Percentiles rank a stretch among this genome's conserved stretches.
These are phyloP conservation scores for Lobosporangium transversale DNA, from an alignment of 192 early-diverging fungal species.

Conservation along the genomic window DNA sequence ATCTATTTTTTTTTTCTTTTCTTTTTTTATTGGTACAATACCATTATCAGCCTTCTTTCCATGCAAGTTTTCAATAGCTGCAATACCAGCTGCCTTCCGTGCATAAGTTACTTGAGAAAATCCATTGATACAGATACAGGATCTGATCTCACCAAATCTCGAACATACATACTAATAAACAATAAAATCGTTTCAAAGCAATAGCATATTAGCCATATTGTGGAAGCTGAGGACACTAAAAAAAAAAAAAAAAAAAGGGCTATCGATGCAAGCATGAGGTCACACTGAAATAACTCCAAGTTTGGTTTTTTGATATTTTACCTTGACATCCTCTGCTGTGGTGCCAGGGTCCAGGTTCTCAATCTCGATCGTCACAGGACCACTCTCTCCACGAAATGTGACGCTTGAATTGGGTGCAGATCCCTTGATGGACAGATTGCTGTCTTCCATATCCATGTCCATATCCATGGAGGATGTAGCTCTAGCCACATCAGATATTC, in stretches of 20 bases:
- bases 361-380: slow-evolving; percentile 58
- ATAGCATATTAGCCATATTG: too few species aligned
- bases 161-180: slow-evolving; percentile 47
- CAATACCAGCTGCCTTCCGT: slow-evolving; percentile 52
- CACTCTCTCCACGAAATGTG: slow-evolving; percentile 58
- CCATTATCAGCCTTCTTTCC: slow-evolving; percentile 61
- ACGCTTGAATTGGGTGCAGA: slow-evolving; percentile 35
- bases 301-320: too few species aligned
- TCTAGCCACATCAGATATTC: neutral
- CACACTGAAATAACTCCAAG: too few species aligned
- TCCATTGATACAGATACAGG: slow-evolving; percentile 51
- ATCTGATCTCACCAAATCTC: slow-evolving; percentile 52
- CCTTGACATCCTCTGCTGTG: slow-evolving; percentile 63
- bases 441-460: slow-evolving; percentile 34
- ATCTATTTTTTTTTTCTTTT: too few species aligned
- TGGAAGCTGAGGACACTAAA: too few species aligned
- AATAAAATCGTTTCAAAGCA: too few species aligned
- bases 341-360: slow-evolving; percentile 59
- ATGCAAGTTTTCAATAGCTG: slow-evolving; percentile 57
- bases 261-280: too few species aligned
- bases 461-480: slow-evolving; percentile 10
- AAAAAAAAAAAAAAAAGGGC: too few species aligned
- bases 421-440: slow-evolving; percentile 26
- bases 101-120: slow-evolving; percentile 61
- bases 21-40: too few species aligned